Base-by-base conservation (phyloP, 768 basidiomycete species). In the Boletus rufocinnamomeus region DNA sequence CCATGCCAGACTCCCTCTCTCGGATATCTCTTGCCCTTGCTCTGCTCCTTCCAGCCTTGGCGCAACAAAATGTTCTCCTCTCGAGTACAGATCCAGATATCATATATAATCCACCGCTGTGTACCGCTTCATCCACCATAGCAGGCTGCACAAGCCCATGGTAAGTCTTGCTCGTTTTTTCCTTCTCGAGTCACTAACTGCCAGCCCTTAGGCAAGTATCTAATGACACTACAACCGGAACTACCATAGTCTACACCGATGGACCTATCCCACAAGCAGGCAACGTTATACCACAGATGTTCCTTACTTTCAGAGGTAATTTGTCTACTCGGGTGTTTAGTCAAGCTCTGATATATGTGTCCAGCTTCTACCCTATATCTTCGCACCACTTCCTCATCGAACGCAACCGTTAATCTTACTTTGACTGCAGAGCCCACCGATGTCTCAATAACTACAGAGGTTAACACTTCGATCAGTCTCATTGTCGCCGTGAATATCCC, bases 261-360 rank as follows among this genome's bases (percentile, higher is more conserved):
- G 84, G 84, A 2, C 80, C 82, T 6, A 73, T 75, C 62, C 65
- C 76, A 40, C 70, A 69, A 41, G 71, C 77, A 17, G 75, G 68
- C 23, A 69, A 78, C 55, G 75, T 82, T 40, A 69, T 83, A 57
- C 84, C 84, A 2, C 85, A 86, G 57, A 74, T 85, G 73, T 86
- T 85, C 64, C 66, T 86, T 54, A 74, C 72, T 34, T 83, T 85
- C 70, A 76, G 75, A 74, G 84, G 84, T 83, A 62, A 54, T 47
- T 23, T n/a, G 6, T 23, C 35, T 17, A 2, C 45, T 35, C 16
- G 50, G n/a, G 21, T 17, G 32, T 13, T 10, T 16, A 23, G 13
- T 45, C 50, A 13, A 40, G 28, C 16, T 37, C 57, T 69, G 43
- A 70, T 23, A 40, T 27, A 19, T 17, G 6, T 30, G 0, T 48